Evolutionary conservation across 495 filamentous ascomycete species (phyloP).

Genomic region (Aspergillus cristatus): DNA sequence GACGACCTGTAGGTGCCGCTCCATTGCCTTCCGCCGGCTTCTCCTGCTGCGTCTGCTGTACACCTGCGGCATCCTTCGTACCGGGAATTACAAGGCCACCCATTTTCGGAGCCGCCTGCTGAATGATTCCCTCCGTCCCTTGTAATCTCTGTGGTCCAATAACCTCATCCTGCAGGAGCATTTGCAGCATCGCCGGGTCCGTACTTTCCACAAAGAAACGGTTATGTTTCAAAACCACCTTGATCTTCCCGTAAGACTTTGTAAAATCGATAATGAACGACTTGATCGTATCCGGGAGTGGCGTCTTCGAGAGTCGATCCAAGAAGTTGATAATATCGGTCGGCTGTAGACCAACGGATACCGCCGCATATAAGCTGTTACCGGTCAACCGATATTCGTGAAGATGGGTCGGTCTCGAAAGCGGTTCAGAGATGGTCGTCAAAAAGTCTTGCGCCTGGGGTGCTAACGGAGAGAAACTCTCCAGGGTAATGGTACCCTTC

Average conservation of each 20-base stretch:
- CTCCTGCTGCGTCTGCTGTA: conserved; percentile 51
- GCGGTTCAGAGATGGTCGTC: conserved; percentile 88
- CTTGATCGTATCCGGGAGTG: conserved; percentile 67
- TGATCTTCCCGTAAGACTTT: conserved; percentile 87
- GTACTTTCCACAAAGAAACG: conserved; percentile 88
- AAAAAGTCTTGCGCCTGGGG: conserved; percentile 87
- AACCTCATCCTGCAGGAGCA: conserved; percentile 62
- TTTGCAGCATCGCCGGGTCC: conserved; percentile 76
- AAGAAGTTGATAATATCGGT: conserved; percentile 84
- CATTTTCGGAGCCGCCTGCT: conserved; percentile 75
- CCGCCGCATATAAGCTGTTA: conserved; percentile 89
- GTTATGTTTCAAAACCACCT: conserved; percentile 89
- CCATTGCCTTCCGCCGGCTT: conserved; percentile 23
- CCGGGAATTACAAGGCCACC: conserved; percentile 89
- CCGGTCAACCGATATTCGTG: conserved; percentile 91
- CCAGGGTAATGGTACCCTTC: conserved; percentile 81
- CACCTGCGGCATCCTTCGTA: conserved; percentile 84
- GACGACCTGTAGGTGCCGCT: conserved; percentile 10
- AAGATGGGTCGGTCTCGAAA: conserved; percentile 75
- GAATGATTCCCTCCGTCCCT: conserved; percentile 61
- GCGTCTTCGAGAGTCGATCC: conserved; percentile 78
- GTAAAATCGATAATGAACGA: conserved; percentile 77
- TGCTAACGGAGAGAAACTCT: conserved; percentile 84
- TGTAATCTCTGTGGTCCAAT: conserved; percentile 57
- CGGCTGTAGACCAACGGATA: conserved; percentile 80